Base-by-base conservation (phyloP, 139 green algal genomes). In the Asterochloris erici region DNA sequence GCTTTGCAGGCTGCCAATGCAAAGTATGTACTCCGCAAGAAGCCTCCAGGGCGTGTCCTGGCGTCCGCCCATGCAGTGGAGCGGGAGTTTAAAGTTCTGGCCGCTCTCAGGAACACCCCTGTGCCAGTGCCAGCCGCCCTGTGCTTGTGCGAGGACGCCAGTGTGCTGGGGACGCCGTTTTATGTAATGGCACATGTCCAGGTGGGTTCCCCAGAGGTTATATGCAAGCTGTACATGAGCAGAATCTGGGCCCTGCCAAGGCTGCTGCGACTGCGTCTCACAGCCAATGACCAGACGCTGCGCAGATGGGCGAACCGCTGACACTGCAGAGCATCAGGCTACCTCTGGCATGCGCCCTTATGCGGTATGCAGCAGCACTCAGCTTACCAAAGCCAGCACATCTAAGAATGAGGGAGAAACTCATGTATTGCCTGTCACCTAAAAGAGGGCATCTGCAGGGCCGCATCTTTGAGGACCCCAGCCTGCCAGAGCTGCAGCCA, bases 51-150 rank as follows among this genome's bases (percentile, higher is more conserved):
- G 21, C 89, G 91, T 77, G 90, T 99, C 14, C 89, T 99, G 62
- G 87, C 90, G 0, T 98, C 94, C 0, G 97, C 97, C 0, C 97
- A 99, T 84, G 94, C 95, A 4, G 94, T 99, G 16, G 95, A 98
- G 74, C 89, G 97, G 0, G 97, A 99, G 88, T 94, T 89, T 77
- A 63, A 29, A 0, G 90, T 98, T 16, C 81, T 97, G 26, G 60
- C 77, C 0, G 92, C 92, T 24, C 85, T 99, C 54, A 69, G 79
- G 28, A 71, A 76, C 29, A 87, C 81, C 1, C 19, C 77, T 15
- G 93, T 99, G 69, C 96, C 96, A 29, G 95, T 98, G 63, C 94
- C 97, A 0, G 73, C 74, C 11, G 89, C 92, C 17, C 74, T 97
- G n/a, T 81, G 78, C 29, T 87, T 98, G 19, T 99, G 95, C 88